Percentiles rank a stretch among this genome's conserved stretches.
Conservation (phyloP, 768 basidiomycete genomes). For the Termitomyces sp. region DNA sequence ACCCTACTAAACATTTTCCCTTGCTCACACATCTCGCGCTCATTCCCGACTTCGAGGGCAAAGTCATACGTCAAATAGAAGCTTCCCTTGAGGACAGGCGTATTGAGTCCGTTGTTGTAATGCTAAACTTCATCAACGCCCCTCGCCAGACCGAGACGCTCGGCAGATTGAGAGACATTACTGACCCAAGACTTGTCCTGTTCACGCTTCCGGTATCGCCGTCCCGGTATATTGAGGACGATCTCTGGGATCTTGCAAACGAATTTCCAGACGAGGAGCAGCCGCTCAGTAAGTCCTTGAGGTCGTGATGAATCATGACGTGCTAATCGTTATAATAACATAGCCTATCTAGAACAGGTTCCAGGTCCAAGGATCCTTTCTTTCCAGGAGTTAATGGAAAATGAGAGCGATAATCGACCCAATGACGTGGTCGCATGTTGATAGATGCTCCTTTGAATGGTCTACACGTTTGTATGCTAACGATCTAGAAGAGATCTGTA, state of each 20-base stretch:
- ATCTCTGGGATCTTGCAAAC: constrained; percentile 17
- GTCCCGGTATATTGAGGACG: constrained; percentile 15
- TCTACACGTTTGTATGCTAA: neutral
- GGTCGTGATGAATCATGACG: neutral
- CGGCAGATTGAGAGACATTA: constrained; percentile 4
- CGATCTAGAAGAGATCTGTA: neutral
- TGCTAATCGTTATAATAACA: neutral
- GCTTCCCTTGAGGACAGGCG: constrained; percentile 4
- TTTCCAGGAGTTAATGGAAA: constrained; percentile 10
- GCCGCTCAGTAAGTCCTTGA: constrained; percentile 8
- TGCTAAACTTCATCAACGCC: constrained; percentile 6
- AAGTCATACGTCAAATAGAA: neutral
- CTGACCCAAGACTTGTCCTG: constrained; percentile 10
- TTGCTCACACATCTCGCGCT: constrained; percentile 12
- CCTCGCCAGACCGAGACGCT: constrained; percentile 1
- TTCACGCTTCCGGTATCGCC: constrained; percentile 13
- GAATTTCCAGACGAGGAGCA: constrained; percentile 15
- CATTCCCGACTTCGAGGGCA: constrained; percentile 5
- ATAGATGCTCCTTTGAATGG: neutral
- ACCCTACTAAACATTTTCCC: constrained; percentile 11
- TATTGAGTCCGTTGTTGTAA: constrained; percentile 12
- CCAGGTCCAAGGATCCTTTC: constrained; percentile 9
- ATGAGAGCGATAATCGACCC: neutral
- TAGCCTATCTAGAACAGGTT: constrained; percentile 8
- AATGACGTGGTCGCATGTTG: neutral